Conservation (phyloP, 495 filamentous ascomycete species). For the Lichenothelia convexa region DNA sequence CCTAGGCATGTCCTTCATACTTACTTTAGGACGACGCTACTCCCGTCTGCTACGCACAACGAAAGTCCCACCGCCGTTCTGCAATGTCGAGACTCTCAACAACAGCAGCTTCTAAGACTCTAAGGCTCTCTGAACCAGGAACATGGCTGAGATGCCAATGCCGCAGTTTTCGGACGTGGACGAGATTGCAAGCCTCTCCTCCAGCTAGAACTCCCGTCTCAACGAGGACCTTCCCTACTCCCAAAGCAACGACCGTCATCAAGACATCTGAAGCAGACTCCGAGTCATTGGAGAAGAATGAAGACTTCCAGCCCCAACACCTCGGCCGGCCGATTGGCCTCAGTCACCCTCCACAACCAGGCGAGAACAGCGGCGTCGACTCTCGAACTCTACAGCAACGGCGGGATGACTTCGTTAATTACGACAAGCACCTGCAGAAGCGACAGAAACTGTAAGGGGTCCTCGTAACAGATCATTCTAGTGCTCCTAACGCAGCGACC, state of each 20-base stretch:
- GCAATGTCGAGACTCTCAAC: too few species aligned
- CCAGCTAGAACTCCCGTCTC: too few species aligned
- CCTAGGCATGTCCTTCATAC: too few species aligned
- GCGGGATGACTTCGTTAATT: constrained; percentile 66
- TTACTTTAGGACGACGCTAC: too few species aligned
- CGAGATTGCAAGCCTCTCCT: constrained; percentile 21
- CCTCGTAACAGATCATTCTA: background rate
- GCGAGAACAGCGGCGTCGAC: constrained; percentile 68
- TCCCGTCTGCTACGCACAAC: too few species aligned
- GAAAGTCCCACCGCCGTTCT: too few species aligned
- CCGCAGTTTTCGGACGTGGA: constrained; percentile 28
- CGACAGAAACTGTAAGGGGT: constrained; percentile 48
- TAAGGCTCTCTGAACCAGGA: too few species aligned
- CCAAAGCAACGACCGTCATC: constrained; percentile 12
- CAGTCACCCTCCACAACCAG: constrained; percentile 44
- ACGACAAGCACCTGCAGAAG: constrained; percentile 58
- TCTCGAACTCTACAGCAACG: constrained; percentile 43
- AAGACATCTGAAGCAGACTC: constrained; percentile 10
- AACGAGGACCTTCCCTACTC: constrained; percentile 12
- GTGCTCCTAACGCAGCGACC: background rate
- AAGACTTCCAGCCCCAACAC: constrained; percentile 44
- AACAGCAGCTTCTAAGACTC: too few species aligned
- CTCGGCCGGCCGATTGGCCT: constrained; percentile 72
- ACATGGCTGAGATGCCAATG: constrained; percentile 30
- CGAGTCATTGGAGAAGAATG: constrained; percentile 21